Conservation (phyloP, 139 green algal genomes). For the Chlamydomonas schloesseri region DNA sequence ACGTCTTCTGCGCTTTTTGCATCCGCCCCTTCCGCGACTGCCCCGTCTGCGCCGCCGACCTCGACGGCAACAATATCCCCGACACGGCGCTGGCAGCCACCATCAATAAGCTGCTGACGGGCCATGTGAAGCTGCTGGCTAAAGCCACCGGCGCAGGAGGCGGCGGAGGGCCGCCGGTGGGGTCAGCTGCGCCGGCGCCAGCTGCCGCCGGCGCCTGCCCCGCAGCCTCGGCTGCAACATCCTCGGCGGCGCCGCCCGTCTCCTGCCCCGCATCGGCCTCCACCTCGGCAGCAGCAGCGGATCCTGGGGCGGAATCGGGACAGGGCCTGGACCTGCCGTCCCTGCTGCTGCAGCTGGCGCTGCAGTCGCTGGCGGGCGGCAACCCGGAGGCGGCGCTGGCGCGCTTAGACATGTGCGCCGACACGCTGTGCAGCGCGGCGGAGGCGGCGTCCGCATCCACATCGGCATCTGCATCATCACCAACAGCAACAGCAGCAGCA, state of each 20-base stretch:
- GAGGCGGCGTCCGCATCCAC: background rate
- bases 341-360: slow-evolving; percentile 26
- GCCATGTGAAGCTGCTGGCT: background rate
- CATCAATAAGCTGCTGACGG: slow-evolving; percentile 21
- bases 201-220: slow-evolving; percentile 6
- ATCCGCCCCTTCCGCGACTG: slow-evolving; percentile 39
- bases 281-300: background rate
- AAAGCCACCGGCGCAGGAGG: background rate
- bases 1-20: slow-evolving; percentile 39
- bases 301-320: too few species aligned
- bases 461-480: too few species aligned
- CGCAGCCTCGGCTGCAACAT: background rate
- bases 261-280: background rate
- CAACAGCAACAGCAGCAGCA: background rate
- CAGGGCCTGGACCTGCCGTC: slow-evolving; percentile 15
- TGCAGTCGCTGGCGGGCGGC: slow-evolving; percentile 27
- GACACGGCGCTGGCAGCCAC: background rate
- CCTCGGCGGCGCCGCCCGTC: background rate
- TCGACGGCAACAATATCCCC: background rate
- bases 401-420: slow-evolving; percentile 8
- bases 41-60: slow-evolving; percentile 39
- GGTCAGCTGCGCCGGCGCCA: too few species aligned
- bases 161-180: too few species aligned
- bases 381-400: slow-evolving; percentile 26
- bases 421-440: background rate